Conservation (phyloP, 2,329 filamentous ascomycete species). For the Diaporthe destruens region DNA sequence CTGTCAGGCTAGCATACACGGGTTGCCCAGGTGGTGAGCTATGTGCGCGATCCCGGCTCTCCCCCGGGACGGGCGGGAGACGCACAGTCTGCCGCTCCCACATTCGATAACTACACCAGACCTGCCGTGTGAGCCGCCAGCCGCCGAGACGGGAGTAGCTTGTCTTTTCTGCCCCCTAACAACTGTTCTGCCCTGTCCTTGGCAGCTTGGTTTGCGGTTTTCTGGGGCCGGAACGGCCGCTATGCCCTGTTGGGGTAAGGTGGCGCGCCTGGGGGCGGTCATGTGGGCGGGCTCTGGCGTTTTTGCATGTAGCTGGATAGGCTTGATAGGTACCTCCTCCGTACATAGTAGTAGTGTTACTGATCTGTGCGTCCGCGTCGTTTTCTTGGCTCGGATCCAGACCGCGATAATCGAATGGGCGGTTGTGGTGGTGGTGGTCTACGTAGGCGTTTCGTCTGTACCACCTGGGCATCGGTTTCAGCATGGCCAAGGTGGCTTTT, state of each 20-base stretch:
- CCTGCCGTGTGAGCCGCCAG: constrained; percentile 13
- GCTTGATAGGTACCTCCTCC: too few species aligned
- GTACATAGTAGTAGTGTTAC: background rate
- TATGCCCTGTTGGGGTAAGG: background rate
- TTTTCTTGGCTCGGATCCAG: background rate
- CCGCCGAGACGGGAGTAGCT: constrained; percentile 18
- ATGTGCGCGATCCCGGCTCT: constrained; percentile 10
- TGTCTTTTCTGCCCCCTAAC: background rate
- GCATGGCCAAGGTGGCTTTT: background rate
- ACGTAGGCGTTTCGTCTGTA: background rate
- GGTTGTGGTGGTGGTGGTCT: background rate
- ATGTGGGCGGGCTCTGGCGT: constrained; percentile 19
- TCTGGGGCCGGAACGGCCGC: constrained; percentile 16
- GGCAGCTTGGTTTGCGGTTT: background rate
- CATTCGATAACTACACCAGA: too few species aligned
- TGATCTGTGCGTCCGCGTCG: constrained; percentile 4
- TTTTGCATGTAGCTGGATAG: background rate
- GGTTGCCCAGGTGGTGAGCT: too few species aligned
- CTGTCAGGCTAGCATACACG: background rate
- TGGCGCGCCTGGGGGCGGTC: constrained; percentile 12
- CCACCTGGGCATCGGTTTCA: background rate
- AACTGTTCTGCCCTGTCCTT: background rate
- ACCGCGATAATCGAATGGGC: background rate
- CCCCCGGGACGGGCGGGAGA: background rate
- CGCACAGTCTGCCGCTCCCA: constrained; percentile 22